Percentiles rank a stretch among this genome's conserved stretches.
Conservation (phyloP, 2,329 filamentous ascomycete species). For the Aspergillus sp. region DNA sequence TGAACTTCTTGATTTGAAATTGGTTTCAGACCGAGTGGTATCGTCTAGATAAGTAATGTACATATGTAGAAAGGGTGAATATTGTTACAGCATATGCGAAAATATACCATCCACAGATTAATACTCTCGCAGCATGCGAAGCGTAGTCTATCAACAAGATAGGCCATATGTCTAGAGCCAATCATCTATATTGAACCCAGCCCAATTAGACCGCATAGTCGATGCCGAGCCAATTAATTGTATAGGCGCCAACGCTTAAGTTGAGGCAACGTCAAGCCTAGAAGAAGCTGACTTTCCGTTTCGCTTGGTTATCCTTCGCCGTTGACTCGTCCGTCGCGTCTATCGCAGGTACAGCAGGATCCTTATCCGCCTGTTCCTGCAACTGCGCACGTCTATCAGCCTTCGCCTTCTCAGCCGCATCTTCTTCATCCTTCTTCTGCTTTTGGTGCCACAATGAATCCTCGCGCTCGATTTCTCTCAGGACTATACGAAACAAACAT, state of each 20-base stretch:
- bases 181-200: background rate
- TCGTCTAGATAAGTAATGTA: background rate
- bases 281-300: conserved; percentile 32
- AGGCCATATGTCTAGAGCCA: background rate
- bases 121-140: background rate
- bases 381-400: conserved; percentile 19
- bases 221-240: background rate
- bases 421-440: conserved; percentile 10
- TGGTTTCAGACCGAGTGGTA: background rate
- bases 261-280: conserved; percentile 8
- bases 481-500: conserved; percentile 29
- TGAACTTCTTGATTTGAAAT: background rate
- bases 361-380: background rate
- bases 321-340: conserved; percentile 7
- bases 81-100: background rate
- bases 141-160: background rate
- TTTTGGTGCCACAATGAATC: conserved; percentile 40
- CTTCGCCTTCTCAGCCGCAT: conserved; percentile 24
- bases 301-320: conserved; percentile 14
- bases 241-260: background rate
- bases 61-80: background rate
- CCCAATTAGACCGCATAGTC: background rate
- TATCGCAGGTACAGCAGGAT: background rate
- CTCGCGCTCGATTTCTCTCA: conserved; percentile 42
- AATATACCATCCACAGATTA: background rate